phyloP scores from a whole-genome alignment of 306 rosid genomes.

The Dicorynia guianensis region DNA sequence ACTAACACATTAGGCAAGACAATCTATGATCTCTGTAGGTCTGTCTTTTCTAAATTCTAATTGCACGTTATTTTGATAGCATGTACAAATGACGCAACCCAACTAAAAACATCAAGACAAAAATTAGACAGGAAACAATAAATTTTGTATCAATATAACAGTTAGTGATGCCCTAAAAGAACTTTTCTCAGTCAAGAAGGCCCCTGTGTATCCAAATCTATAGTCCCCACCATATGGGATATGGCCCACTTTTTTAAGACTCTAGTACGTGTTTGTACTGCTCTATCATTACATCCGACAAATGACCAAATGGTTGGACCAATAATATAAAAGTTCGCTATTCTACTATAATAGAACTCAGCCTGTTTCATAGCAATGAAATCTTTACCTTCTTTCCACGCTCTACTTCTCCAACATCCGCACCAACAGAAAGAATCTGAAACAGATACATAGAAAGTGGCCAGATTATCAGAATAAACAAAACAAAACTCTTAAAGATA shows the following conservation, averaged over 20 bases:
- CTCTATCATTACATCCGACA: not conserved
- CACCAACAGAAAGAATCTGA: conserved; percentile 82
- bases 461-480: conserved; percentile 7
- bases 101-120: not conserved
- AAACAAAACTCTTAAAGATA: not conserved
- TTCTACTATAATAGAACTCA: not conserved
- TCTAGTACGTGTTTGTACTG: not conserved
- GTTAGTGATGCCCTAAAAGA: not conserved
- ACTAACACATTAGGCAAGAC: not conserved
- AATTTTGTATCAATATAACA: not conserved
- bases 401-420: conserved; percentile 74
- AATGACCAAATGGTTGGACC: conserved; percentile 3
- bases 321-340: not conserved
- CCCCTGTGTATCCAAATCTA: not conserved
- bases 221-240: not conserved
- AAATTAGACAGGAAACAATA: not conserved
- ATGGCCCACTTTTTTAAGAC: not conserved
- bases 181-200: not conserved
- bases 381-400: conserved; percentile 78
- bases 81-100: too few relatives aligned
- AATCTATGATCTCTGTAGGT: not conserved
- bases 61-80: too few relatives aligned
- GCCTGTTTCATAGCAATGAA: conserved; percentile 23
- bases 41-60: not conserved
- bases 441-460: conserved; percentile 33